Evolutionary conservation across 179 eudicot species (phyloP).

Genomic region (Dionaea muscipula): DNA sequence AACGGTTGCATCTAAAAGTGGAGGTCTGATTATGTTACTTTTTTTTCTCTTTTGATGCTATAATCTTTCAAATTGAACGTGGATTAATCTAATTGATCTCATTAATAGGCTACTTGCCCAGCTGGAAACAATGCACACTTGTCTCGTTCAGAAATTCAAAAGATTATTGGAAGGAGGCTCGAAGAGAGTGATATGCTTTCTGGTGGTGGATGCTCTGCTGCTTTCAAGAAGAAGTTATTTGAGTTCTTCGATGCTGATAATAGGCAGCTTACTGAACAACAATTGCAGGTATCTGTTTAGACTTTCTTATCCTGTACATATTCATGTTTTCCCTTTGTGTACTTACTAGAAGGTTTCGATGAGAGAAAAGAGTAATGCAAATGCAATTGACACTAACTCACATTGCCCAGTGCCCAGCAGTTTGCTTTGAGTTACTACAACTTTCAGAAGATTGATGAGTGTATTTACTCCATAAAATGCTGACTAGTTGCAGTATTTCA

Average conservation of each 20-base stretch:
- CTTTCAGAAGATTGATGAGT: no score
- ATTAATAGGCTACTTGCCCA: conserved; percentile 78
- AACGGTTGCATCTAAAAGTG: conserved; percentile 60
- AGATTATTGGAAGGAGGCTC: conserved; percentile 34
- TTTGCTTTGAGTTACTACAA: no score
- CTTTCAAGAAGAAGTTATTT: conserved; percentile 35
- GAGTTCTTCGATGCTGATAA: conserved; percentile 34
- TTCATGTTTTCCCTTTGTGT: no score
- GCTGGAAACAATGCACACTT: conserved; percentile 35
- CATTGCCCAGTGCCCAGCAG: no score
- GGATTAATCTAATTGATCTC: conserved; percentile 4
- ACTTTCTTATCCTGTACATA: not conserved
- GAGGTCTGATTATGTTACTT: conserved; percentile 30
- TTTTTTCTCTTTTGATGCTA: not conserved
- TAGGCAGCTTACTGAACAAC: conserved; percentile 21
- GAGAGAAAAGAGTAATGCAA: no score
- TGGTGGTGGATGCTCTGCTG: conserved; percentile 49
- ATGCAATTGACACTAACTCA: no score
- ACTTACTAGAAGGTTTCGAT: no score
- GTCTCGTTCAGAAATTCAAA: conserved; percentile 35
- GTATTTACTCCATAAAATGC: no score
- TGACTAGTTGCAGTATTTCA: no score
- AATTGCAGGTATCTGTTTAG: conserved; percentile 24
- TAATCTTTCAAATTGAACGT: not conserved
- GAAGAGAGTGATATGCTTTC: conserved; percentile 29